Evolutionary conservation across 441 rosid species (phyloP).

Genomic region (Gossypium laxum): DNA sequence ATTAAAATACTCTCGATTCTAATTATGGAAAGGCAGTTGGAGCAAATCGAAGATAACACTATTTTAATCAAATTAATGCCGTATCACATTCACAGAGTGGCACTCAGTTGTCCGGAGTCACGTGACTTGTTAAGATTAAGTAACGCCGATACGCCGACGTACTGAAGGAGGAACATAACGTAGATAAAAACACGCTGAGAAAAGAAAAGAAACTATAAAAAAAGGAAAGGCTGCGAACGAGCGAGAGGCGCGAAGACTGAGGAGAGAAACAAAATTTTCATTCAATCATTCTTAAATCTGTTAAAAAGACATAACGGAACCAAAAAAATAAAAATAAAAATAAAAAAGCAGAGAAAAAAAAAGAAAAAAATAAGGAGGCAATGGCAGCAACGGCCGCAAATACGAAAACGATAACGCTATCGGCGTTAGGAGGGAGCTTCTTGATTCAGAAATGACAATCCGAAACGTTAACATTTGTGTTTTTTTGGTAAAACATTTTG

Average conservation of each 20-base stretch:
- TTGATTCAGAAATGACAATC: not conserved
- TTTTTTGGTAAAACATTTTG: not conserved
- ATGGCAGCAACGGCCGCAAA: constrained; percentile 4
- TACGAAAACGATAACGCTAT: not conserved
- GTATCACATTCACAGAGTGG: too few species aligned
- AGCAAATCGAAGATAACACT: too few species aligned
- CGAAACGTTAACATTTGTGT: not conserved
- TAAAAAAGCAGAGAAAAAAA: not conserved
- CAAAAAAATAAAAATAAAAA: not conserved
- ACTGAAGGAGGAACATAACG: too few species aligned
- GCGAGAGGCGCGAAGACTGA: not conserved
- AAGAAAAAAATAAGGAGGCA: not conserved
- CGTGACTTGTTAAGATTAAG: too few species aligned
- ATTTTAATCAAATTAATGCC: too few species aligned
- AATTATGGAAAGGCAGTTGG: too few species aligned
- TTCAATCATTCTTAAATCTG: not conserved
- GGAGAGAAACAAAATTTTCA: not conserved
- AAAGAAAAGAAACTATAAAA: not conserved
- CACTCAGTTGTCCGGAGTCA: too few species aligned
- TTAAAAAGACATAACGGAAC: not conserved
- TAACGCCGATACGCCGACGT: too few species aligned
- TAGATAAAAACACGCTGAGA: not conserved
- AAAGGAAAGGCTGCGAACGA: not conserved
- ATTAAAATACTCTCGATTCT: too few species aligned
- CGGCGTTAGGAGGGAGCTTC: not conserved